Conservation (phyloP, 805 yeast genomes). For the Metschnikowia baotianmanensis region DNA sequence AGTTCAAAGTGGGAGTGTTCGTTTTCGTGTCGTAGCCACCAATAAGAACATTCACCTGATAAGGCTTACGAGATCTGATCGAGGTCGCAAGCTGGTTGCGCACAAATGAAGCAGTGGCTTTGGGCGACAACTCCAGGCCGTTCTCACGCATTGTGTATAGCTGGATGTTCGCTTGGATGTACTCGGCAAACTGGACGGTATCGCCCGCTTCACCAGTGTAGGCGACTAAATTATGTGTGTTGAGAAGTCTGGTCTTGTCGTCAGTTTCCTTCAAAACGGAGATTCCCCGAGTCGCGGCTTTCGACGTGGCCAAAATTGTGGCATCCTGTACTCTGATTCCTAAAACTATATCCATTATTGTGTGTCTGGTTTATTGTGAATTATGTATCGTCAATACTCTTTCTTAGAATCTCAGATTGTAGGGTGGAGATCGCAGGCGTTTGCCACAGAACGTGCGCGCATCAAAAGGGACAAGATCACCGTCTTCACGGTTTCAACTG, state of each 20-base stretch:
- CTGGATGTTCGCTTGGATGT: constrained; percentile 88
- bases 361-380: neutral
- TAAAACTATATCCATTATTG: constrained; percentile 78
- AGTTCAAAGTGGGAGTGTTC: constrained; percentile 65
- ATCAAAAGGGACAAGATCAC: neutral
- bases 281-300: constrained; percentile 89
- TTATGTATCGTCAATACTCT: neutral
- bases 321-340: constrained; percentile 82
- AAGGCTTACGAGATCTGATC: constrained; percentile 86
- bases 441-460: constrained; percentile 19
- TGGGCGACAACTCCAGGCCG: constrained; percentile 71
- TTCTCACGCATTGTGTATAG: constrained; percentile 83
- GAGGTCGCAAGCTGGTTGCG: constrained; percentile 86
- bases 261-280: constrained; percentile 75
- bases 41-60: constrained; percentile 85
- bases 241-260: constrained; percentile 74
- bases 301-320: constrained; percentile 90
- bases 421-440: constrained; percentile 11
- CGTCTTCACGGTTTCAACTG: neutral
- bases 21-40: constrained; percentile 74
- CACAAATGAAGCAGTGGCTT: constrained; percentile 83
- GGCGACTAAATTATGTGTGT: constrained; percentile 78
- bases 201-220: constrained; percentile 97
- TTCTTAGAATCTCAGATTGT: too few relatives aligned
- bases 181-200: constrained; percentile 92